Evolutionary conservation across 2,329 filamentous ascomycete species (phyloP).

Genomic region (Plenodomus tracheiphilus): DNA sequence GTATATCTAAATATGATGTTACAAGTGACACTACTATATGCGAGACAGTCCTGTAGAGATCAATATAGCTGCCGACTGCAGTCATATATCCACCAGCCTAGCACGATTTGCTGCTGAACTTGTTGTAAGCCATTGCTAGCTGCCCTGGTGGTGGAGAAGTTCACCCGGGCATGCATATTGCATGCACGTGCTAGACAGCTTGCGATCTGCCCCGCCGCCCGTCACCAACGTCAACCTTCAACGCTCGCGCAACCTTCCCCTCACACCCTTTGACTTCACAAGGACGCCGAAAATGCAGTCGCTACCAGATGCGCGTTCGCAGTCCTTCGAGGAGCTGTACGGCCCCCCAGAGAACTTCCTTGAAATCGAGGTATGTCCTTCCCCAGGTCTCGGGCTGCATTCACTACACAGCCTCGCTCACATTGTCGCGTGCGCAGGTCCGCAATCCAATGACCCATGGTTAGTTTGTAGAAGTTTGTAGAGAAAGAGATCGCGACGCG

Average conservation of each 20-base stretch:
- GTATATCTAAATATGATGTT: too few relatives aligned
- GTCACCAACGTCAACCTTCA: conserved; percentile 7
- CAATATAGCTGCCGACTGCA: too few relatives aligned
- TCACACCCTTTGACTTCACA: conserved; percentile 1
- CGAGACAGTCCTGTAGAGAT: too few relatives aligned
- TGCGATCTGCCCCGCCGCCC: not conserved
- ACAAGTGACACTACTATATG: too few relatives aligned
- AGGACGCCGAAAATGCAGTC: conserved; percentile 57
- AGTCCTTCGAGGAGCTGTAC: conserved; percentile 99
- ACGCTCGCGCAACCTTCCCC: conserved; percentile 12
- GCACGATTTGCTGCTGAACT: too few relatives aligned
- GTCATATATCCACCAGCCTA: too few relatives aligned
- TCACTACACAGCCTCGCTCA: conserved; percentile 20
- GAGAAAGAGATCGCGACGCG: not conserved
- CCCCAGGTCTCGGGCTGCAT: conserved; percentile 7
- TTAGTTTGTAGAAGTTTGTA: conserved; percentile 7
- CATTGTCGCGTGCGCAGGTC: conserved; percentile 62
- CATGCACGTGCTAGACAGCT: not conserved
- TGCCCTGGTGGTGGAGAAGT: not conserved
- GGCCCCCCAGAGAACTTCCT: conserved; percentile 98
- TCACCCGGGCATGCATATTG: not conserved
- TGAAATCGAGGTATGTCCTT: conserved; percentile 79
- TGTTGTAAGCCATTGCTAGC: not conserved
- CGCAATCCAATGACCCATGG: conserved; percentile 67
- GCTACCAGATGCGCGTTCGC: conserved; percentile 72